Evolutionary conservation across 345 rosid species (phyloP).

Genomic region (Eucalyptus curtisii): DNA sequence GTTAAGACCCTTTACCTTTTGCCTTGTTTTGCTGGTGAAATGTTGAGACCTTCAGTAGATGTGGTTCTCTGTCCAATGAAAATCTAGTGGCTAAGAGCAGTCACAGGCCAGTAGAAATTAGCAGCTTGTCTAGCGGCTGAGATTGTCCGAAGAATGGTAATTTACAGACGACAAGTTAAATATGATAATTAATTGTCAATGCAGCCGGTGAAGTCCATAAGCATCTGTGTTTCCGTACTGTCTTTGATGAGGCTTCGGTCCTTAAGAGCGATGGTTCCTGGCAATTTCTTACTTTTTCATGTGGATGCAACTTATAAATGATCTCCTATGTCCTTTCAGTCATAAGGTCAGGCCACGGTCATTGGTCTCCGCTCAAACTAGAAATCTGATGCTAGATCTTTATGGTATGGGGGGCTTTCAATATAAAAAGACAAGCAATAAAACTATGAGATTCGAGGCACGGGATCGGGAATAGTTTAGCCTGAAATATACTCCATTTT

Average conservation of each 20-base stretch:
- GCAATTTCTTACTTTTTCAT: not conserved
- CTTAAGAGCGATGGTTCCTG: not conserved
- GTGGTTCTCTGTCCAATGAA: not conserved
- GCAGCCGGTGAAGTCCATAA: not conserved
- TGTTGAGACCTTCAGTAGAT: not conserved
- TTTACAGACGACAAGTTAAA: not conserved
- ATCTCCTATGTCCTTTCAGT: not conserved
- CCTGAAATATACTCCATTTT: not conserved
- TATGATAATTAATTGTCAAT: not conserved
- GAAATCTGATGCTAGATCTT: not conserved
- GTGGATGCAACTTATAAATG: not conserved
- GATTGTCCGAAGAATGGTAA: not conserved
- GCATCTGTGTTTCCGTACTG: not conserved
- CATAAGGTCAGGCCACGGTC: not conserved
- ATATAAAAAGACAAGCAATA: not conserved
- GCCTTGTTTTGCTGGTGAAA: not conserved
- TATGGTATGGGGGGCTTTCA: not conserved
- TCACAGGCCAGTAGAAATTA: not conserved
- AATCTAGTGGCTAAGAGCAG: not conserved
- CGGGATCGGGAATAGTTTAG: not conserved
- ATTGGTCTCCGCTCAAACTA: not conserved
- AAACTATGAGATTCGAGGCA: not conserved
- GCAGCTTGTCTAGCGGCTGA: not conserved
- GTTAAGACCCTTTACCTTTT: not conserved
- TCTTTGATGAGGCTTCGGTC: not conserved